Evolutionary conservation across 768 basidiomycete species (phyloP), one percentile per base, ranked within the genome.

Genomic region (Butyriboletus loyo): DNA sequence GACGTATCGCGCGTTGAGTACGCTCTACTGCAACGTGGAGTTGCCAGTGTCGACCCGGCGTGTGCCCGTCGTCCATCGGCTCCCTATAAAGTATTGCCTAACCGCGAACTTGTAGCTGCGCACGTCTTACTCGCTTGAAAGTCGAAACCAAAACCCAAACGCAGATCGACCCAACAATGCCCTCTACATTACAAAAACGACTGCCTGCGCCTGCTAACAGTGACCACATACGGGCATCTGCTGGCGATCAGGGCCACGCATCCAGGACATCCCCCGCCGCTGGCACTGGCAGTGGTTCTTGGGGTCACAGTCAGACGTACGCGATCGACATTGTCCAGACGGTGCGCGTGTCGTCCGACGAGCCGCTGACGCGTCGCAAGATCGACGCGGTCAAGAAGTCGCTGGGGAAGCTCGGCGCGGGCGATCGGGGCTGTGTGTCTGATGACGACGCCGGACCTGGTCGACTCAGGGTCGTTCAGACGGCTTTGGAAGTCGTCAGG

Each of bases 301-400:
- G 32, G 35, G 54, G 45, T 11, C 50, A 52, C 14, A 57, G 49
- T 21, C 53, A 57, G 22, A 58, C 64, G 32, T 64, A 66, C 43
- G 54, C 66, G 57, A 56, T 70, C 54, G 66, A 70, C 49, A 57
- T 68, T 54, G 61, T 69, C 32, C 66, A 69, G 59, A 66, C 53
- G 44, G 17, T 68, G 58, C 68, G 58, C 31, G 53, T 71, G 34
- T 59, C 54, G 42, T 70, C 66, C 30, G 50, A 59, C 53, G 62
- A 60, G 40, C 67, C 64, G 25, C 60, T 68, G 43, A 62, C 62
- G 39, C 57, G 49, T 39, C 58, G 49, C 47, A 58, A 39, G 58
- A 61, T 70, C 55, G 62, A 70, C 41, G 58, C 56, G 13, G 65
- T 70, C 56, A 71, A 70, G 62, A 63, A 61, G 39, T 59, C 59